Conservation (phyloP, 2,329 filamentous ascomycete species). For the Monosporascus sp. region DNA sequence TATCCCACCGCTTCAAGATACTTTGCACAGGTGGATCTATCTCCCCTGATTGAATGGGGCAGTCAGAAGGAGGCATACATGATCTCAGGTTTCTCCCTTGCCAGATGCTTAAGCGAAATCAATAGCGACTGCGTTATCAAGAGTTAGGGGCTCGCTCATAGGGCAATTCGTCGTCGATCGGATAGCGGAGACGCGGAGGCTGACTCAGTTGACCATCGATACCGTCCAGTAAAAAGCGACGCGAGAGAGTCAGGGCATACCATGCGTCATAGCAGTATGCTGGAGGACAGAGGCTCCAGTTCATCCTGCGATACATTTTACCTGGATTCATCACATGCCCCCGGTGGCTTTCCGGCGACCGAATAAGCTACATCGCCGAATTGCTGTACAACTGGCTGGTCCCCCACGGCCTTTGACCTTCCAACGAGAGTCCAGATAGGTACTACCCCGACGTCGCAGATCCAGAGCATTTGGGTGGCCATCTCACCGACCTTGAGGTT, state of each 20-base stretch:
- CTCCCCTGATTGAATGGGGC: no score
- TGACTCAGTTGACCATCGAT: background rate
- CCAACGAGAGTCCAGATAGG: background rate
- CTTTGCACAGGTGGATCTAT: background rate
- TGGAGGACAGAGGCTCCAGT: background rate
- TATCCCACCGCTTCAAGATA: background rate
- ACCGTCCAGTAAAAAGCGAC: background rate
- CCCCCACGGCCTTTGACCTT: background rate
- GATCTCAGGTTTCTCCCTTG: no score
- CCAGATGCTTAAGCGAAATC: no score
- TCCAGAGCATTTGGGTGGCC: slow-evolving; percentile 8
- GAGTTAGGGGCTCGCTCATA: no score
- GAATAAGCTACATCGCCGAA: background rate
- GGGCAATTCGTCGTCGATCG: no score
- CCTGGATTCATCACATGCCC: background rate
- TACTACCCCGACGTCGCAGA: slow-evolving; percentile 1
- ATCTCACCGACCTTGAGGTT: slow-evolving; percentile 16
- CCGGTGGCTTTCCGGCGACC: background rate
- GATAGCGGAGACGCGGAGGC: background rate
- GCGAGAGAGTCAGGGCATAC: background rate
- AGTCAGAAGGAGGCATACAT: no score
- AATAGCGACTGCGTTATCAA: no score
- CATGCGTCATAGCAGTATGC: background rate
- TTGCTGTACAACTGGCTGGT: background rate
- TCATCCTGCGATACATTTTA: background rate